phyloP scores from a whole-genome alignment of 2,329 filamentous ascomycete species.

The Trichoderma atrobrunneum region DNA sequence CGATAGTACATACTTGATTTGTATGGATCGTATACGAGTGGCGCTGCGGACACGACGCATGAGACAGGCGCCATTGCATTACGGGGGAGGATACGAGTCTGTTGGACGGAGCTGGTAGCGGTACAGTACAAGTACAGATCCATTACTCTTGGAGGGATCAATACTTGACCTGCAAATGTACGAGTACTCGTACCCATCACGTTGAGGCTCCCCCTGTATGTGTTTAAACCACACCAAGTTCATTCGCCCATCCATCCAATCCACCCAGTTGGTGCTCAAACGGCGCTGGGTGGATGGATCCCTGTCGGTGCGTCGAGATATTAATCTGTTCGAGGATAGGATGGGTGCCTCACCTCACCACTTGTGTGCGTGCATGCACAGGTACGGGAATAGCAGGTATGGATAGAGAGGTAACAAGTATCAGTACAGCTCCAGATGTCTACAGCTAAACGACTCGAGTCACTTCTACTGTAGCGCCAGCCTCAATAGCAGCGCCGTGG shows the following conservation, averaged over 20 bases:
- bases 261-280: not conserved
- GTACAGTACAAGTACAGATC: not conserved
- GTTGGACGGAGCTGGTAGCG: not conserved
- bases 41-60: not conserved
- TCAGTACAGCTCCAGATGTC: too few species aligned
- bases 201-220: not conserved
- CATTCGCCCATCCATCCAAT: not conserved
- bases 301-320: constrained; percentile 8
- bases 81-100: not conserved
- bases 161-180: not conserved
- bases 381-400: not conserved
- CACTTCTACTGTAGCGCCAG: not conserved
- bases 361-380: not conserved
- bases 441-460: not conserved
- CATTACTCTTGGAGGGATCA: not conserved
- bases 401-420: not conserved
- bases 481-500: not conserved
- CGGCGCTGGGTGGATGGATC: not conserved
- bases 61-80: not conserved
- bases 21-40: not conserved
- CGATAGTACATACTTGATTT: not conserved
- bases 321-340: not conserved
- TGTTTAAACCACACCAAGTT: not conserved
- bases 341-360: not conserved
- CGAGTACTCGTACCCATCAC: not conserved